Evolutionary conservation across 1,284 basidiomycete genomes (phyloP), one percentile per base, ranked within the genome.

Genomic region (Agaricales sp.): DNA sequence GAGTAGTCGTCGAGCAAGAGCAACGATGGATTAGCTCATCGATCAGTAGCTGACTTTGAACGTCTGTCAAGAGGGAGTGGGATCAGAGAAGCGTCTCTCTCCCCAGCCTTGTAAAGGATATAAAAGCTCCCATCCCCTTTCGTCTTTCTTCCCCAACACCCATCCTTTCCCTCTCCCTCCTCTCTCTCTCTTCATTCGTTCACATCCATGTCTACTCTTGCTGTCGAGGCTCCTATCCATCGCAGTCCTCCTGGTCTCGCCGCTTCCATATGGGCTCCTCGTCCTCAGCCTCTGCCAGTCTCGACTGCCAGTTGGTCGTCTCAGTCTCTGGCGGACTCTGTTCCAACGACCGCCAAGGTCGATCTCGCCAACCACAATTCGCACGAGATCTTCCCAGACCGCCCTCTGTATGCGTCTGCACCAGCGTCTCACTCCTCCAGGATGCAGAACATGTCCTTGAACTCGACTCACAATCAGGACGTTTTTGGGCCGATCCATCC

Each of bases 231-330:
- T n/a, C n/a, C n/a, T n/a, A n/a, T 35, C n/a, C 30, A 35, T n/a
- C 30, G 30, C 30, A 35, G 30, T n/a, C 30, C 30, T 35, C 30
- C 30, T 35, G 30, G 30, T n/a, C 30, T 35, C 30, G n/a, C 30
- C 30, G 30, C 8, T 11, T 35, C 30, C n/a, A 35, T 87, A 54
- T 87, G 84, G 83, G 84, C 83, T 2, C 84, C 84, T 12, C 82
- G 81, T 58, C 80, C 82, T 12, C 81, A 83, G 61, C 74, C 75
- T n/a, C n/a, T n/a, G 3, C 72, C 74, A 22, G 11, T 35, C 30
- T 35, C 30, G 8, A 8, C 30, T 11, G 30, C 8, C 30, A n/a
- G 11, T n/a, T 35, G 30, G 30, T 35, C 30, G 30, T 35, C 30
- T 35, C 30, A n/a, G 11, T 35, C 30, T 8, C 8, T 35, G 8